These are phyloP conservation scores for Effrenium voratum DNA, from an alignment of 73 alveolate species.

Conservation along the genomic window DNA sequence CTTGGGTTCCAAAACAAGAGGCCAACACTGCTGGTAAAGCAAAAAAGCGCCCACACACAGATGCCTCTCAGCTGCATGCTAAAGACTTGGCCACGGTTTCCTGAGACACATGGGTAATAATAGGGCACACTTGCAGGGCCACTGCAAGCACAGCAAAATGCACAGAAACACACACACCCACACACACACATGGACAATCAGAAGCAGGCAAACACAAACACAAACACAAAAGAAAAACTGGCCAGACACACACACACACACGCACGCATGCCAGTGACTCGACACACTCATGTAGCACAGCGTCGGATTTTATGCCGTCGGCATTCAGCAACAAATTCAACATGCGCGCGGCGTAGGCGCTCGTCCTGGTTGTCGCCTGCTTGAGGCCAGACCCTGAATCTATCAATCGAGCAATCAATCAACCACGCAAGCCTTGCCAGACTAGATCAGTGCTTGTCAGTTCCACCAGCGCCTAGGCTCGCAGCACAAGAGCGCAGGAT, in stretches of 20 bases:
- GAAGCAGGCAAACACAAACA: no score
- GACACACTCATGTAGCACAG: not conserved
- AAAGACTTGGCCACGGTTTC: slow-evolving; percentile 7
- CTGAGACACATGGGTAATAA: no score
- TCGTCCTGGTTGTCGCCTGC: not conserved
- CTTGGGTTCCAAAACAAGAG: not conserved
- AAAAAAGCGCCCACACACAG: not conserved
- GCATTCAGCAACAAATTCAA: not conserved
- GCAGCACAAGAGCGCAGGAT: not conserved
- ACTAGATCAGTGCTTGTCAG: not conserved
- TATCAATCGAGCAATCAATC: no score
- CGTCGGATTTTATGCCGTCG: not conserved
- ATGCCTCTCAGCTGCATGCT: not conserved
- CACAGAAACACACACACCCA: no score
- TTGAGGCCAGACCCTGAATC: no score
- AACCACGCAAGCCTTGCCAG: no score
- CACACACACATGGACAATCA: no score
- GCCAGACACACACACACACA: no score
- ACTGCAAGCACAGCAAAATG: no score
- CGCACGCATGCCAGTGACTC: no score
- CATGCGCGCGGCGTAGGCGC: not conserved
- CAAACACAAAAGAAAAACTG: no score
- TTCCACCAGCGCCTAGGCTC: not conserved
- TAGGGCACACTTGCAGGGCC: no score
- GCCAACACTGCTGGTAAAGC: not conserved